Conservation (phyloP, 1,284 basidiomycete genomes). For the Afroboletus lepidellus region DNA sequence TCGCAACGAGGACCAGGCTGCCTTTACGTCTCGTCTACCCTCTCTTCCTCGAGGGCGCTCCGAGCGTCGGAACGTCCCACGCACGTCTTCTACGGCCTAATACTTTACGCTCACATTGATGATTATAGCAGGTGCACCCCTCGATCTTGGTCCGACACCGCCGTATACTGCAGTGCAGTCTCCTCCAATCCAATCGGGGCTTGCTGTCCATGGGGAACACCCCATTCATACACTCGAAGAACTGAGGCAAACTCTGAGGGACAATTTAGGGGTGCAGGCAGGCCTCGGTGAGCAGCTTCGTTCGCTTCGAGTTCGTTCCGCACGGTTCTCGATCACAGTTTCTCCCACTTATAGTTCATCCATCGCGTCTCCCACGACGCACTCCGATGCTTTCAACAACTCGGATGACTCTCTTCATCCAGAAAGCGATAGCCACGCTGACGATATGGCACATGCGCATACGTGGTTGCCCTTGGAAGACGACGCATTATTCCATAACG, state of each 20-base stretch:
- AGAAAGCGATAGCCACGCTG: neutral
- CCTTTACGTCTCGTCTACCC: neutral
- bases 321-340: neutral
- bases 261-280: constrained; percentile 18
- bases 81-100: constrained; percentile 4
- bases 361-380: neutral
- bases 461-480: neutral
- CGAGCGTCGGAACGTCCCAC: neutral
- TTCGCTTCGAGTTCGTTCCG: neutral
- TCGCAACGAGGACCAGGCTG: constrained; percentile 32
- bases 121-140: constrained; percentile 5
- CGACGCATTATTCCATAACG: neutral
- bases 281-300: neutral
- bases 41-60: constrained; percentile 4
- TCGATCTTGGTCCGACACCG: constrained; percentile 26
- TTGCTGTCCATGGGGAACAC: constrained; percentile 9
- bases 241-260: constrained; percentile 38
- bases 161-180: constrained; percentile 27
- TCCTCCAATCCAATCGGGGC: neutral
- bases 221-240: constrained; percentile 44
- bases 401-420: constrained; percentile 3
- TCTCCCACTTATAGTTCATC: constrained; percentile 1
- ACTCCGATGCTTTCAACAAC: constrained; percentile 16
- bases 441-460: neutral
- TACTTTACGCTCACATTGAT: neutral